Evolutionary conservation across 257 asterid species (phyloP).

Genomic region (Solanum pinnatisectum): DNA sequence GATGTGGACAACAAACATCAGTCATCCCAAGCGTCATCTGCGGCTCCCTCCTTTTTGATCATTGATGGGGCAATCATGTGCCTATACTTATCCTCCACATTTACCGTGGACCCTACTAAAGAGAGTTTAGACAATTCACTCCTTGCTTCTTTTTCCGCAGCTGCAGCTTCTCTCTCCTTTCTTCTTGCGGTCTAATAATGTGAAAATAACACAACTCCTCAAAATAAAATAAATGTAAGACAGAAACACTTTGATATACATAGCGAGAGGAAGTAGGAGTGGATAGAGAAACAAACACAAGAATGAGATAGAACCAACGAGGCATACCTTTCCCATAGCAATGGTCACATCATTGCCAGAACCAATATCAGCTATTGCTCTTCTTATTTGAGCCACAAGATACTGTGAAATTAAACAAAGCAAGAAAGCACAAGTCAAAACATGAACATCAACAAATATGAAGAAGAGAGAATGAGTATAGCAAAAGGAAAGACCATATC

Average conservation of each 20-base stretch:
- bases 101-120: slow-evolving; percentile 33
- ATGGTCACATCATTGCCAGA: slow-evolving; percentile 59
- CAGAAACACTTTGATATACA: neutral
- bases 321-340: slow-evolving; percentile 75
- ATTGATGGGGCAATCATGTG: slow-evolving; percentile 58
- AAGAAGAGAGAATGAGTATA: neutral
- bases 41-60: slow-evolving; percentile 56
- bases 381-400: slow-evolving; percentile 74
- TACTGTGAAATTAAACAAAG: slow-evolving; percentile 30
- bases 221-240: neutral
- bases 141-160: slow-evolving; percentile 58
- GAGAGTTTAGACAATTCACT: slow-evolving; percentile 40
- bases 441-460: neutral
- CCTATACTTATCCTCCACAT: slow-evolving; percentile 64
- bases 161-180: slow-evolving; percentile 71
- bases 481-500: slow-evolving; percentile 43
- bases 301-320: slow-evolving; percentile 4
- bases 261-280: neutral
- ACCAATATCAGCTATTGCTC: slow-evolving; percentile 77
- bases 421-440: neutral
- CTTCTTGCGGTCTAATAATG: slow-evolving; percentile 57
- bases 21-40: slow-evolving; percentile 86
- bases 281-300: neutral
- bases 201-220: neutral
- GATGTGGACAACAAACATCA: slow-evolving; percentile 9